Percentiles rank a stretch among this genome's conserved stretches.
These are phyloP conservation scores for Curvularia hawaiiensis DNA, from an alignment of 2,329 filamentous ascomycete genomes.

Conservation along the genomic window DNA sequence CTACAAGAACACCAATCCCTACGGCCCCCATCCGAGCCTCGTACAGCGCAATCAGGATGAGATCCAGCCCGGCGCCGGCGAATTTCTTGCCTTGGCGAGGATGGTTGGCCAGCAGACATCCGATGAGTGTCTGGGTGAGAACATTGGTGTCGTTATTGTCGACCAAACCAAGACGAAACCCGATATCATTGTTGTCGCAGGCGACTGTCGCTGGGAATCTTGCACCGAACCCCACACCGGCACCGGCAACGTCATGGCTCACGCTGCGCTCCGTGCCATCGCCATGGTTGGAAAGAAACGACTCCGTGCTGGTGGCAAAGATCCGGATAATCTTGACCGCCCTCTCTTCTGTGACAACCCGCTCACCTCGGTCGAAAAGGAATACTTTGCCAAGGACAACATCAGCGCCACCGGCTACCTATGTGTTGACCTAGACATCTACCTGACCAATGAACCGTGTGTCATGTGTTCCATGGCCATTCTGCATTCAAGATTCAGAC, in stretches of 20 bases:
- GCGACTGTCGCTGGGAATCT: slow-evolving; percentile 73
- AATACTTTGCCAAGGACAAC: slow-evolving; percentile 64
- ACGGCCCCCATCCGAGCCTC: slow-evolving; percentile 80
- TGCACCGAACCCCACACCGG: slow-evolving; percentile 37
- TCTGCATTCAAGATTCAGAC: slow-evolving; percentile 88
- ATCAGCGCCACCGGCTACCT: slow-evolving; percentile 83
- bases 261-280: slow-evolving; percentile 78
- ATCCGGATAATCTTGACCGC: slow-evolving; percentile 33
- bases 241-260: slow-evolving; percentile 76
- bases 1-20: slow-evolving; percentile 86
- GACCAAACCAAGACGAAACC: slow-evolving; percentile 56
- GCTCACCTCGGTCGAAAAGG: slow-evolving; percentile 68
- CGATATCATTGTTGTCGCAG: slow-evolving; percentile 73
- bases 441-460: slow-evolving; percentile 94
- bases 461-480: slow-evolving; percentile 97
- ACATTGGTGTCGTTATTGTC: slow-evolving; percentile 76
- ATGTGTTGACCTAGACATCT: slow-evolving; percentile 91
- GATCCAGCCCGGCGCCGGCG: slow-evolving; percentile 65
- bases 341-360: slow-evolving; percentile 70
- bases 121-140: slow-evolving; percentile 65
- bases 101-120: slow-evolving; percentile 66
- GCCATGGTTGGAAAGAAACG: slow-evolving; percentile 75
- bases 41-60: slow-evolving; percentile 72
- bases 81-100: slow-evolving; percentile 72
- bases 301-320: slow-evolving; percentile 44